Conservation (phyloP, 768 basidiomycete genomes). For the Phaeotremella fagi region DNA sequence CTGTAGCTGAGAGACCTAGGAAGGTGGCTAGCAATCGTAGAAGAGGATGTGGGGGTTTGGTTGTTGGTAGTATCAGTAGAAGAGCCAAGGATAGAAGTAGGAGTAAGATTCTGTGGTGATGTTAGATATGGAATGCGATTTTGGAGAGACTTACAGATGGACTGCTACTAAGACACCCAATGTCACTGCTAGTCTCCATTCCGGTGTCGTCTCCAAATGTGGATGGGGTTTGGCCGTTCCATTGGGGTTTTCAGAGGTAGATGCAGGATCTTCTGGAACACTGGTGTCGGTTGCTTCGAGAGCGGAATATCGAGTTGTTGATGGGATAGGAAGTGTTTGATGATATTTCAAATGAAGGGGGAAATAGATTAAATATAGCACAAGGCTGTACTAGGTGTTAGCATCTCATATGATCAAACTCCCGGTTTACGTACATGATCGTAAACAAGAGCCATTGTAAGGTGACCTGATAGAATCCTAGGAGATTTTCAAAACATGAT, state of each 20-base stretch:
- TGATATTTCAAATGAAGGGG: constrained; percentile 73
- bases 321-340: constrained; percentile 22
- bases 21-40: constrained; percentile 71
- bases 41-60: constrained; percentile 44
- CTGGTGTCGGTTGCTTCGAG: not conserved
- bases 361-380: constrained; percentile 89
- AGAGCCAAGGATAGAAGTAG: constrained; percentile 61
- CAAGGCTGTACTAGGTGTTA: constrained; percentile 55
- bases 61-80: constrained; percentile 52
- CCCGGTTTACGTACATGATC: constrained; percentile 75
- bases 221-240: constrained; percentile 6
- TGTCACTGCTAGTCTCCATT: constrained; percentile 73
- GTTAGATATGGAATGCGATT: not conserved
- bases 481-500: constrained; percentile 70
- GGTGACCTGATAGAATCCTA: constrained; percentile 75
- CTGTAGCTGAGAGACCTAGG: constrained; percentile 73
- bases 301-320: constrained; percentile 13
- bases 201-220: constrained; percentile 55
- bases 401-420: not conserved
- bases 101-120: constrained; percentile 6
- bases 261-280: constrained; percentile 1
- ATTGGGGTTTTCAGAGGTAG: constrained; percentile 3
- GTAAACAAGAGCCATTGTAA: constrained; percentile 81
- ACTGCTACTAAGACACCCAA: constrained; percentile 66
- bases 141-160: constrained; percentile 60